phyloP scores from a whole-genome alignment of 2,329 filamentous ascomycete genomes.

The Ophidiomyces ophidiicola region DNA sequence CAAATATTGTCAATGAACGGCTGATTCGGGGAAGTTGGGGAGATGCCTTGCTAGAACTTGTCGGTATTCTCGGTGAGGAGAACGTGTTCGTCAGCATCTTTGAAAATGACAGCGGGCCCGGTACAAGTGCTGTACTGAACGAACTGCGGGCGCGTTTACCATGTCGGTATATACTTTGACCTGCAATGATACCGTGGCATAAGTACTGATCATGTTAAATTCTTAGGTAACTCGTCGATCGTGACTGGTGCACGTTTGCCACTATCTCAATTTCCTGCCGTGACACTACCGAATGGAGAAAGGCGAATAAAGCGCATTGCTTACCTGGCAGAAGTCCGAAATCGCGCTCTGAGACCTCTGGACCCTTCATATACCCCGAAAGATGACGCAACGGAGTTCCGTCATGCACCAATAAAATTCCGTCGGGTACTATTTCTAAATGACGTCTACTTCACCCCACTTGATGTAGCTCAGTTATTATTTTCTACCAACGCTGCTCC shows the following conservation, averaged over 20 bases:
- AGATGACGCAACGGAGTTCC: conserved; percentile 1
- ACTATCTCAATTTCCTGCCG: conserved; percentile 2
- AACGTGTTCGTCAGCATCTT: conserved; percentile 13
- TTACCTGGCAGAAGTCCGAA: conserved; percentile 11
- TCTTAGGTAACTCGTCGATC: conserved; percentile 10
- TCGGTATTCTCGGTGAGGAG: conserved; percentile 6
- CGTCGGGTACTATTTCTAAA: conserved; percentile 10
- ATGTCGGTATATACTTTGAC: conserved; percentile 7
- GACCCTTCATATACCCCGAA: conserved; percentile 5
- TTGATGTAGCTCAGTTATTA: conserved; percentile 10
- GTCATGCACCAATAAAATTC: conserved; percentile 1
- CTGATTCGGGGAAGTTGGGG: conserved; percentile 10
- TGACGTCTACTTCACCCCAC: conserved; percentile 11
- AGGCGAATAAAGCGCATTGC: conserved; percentile 8
- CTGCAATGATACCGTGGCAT: not conserved
- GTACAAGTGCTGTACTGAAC: conserved; percentile 7
- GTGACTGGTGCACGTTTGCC: conserved; percentile 9
- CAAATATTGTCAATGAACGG: conserved; percentile 10
- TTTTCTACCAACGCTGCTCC: conserved; percentile 11
- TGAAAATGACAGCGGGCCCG: conserved; percentile 10
- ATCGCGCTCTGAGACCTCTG: conserved; percentile 6
- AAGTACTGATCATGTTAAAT: not conserved
- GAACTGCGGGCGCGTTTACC: conserved; percentile 1
- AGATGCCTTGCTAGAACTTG: conserved; percentile 5
- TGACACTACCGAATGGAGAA: conserved; percentile 5